phyloP scores from a whole-genome alignment of 164 flowering plant genomes.

The Magnolia officinalis region DNA sequence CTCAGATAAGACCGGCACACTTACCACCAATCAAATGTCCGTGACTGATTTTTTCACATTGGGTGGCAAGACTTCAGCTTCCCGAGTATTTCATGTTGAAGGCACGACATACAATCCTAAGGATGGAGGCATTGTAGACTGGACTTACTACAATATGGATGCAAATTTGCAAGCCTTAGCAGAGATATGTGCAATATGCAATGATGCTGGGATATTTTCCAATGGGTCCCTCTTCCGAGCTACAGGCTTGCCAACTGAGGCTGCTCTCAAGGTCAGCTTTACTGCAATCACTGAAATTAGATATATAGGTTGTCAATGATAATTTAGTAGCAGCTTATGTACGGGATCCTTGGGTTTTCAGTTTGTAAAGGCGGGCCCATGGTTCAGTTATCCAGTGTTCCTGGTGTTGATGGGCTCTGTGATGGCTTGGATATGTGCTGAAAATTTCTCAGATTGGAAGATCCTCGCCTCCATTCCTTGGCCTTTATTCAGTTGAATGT shows the following conservation, averaged over 20 bases:
- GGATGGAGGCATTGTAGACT: slow-evolving; percentile 82
- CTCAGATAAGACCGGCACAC: slow-evolving; percentile 90
- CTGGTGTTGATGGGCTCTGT: background rate
- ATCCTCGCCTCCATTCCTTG: background rate
- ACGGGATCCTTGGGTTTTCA: no score
- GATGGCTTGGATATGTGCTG: background rate
- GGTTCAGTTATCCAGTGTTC: no score
- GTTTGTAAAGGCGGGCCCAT: no score
- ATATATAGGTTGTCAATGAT: no score
- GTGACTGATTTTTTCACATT: slow-evolving; percentile 70
- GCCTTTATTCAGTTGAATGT: background rate
- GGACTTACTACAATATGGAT: slow-evolving; percentile 81
- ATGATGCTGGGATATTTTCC: slow-evolving; percentile 76
- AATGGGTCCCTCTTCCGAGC: slow-evolving; percentile 66
- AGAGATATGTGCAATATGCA: slow-evolving; percentile 83
- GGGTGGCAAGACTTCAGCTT: slow-evolving; percentile 61
- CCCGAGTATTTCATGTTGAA: slow-evolving; percentile 58
- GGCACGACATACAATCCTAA: slow-evolving; percentile 90
- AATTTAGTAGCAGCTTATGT: no score
- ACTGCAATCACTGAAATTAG: no score
- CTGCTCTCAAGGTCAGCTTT: slow-evolving; percentile 63
- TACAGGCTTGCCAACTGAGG: slow-evolving; percentile 92
- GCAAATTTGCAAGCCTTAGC: slow-evolving; percentile 77
- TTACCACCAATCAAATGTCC: slow-evolving; percentile 94
- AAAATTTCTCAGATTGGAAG: background rate